These are phyloP conservation scores for Tuber borchii DNA, from an alignment of 495 filamentous ascomycete species.

Conservation along the genomic window DNA sequence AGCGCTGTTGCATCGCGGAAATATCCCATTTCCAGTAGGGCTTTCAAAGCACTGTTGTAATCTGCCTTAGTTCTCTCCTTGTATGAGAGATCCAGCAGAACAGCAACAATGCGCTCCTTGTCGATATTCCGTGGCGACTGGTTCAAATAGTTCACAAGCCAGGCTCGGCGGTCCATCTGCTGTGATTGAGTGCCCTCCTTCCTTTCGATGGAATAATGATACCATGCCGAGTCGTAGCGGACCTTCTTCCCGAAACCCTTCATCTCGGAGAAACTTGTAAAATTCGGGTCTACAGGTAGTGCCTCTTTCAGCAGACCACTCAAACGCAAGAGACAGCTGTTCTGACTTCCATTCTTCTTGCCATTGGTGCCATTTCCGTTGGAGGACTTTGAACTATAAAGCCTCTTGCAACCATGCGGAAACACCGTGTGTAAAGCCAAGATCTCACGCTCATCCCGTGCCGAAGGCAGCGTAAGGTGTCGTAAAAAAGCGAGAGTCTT, in stretches of 20 bases:
- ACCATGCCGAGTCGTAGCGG: conserved; percentile 33
- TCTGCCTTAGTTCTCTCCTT: neutral
- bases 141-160: conserved; percentile 22
- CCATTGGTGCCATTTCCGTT: conserved; percentile 5
- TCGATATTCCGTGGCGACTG: conserved; percentile 26
- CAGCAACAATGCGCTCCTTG: conserved; percentile 26
- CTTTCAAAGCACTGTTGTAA: neutral
- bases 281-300: conserved; percentile 16
- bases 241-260: neutral
- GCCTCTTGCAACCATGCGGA: conserved; percentile 25
- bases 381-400: conserved; percentile 19
- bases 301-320: conserved; percentile 8
- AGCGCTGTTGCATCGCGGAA: neutral
- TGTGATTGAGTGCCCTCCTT: conserved; percentile 5
- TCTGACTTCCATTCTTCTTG: conserved; percentile 8
- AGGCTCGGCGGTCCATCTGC: conserved; percentile 12
- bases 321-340: conserved; percentile 17
- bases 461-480: conserved; percentile 18
- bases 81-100: conserved; percentile 20
- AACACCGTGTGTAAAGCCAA: conserved; percentile 14
- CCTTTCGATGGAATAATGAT: conserved; percentile 35
- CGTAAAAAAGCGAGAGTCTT: conserved; percentile 38
- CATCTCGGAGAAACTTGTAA: conserved; percentile 21
- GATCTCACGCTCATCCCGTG: conserved; percentile 24
- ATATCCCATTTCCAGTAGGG: neutral